Evolutionary conservation across 306 rosid genomes (phyloP).

Genomic region (Morella rubra): DNA sequence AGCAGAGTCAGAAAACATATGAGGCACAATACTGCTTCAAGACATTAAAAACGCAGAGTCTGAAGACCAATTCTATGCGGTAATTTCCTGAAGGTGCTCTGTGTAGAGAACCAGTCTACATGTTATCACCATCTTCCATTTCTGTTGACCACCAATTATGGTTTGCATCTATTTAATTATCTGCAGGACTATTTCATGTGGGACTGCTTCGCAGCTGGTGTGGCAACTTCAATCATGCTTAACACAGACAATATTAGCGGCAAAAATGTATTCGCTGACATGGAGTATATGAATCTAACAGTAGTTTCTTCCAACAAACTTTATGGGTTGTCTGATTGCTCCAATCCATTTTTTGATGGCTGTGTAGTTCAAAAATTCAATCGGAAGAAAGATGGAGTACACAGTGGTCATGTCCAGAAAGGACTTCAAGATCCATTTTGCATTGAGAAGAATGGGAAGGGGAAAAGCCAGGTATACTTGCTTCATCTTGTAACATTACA

Average conservation of each 20-base stretch:
- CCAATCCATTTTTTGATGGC: constrained; percentile 76
- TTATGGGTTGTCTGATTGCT: constrained; percentile 72
- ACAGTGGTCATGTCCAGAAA: constrained; percentile 79
- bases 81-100: constrained; percentile 31
- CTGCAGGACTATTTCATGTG: constrained; percentile 87
- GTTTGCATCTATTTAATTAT: background rate
- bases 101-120: background rate
- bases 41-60: constrained; percentile 83
- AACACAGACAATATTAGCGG: constrained; percentile 46
- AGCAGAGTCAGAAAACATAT: constrained; percentile 53
- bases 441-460: constrained; percentile 61
- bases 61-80: constrained; percentile 59
- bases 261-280: constrained; percentile 79
- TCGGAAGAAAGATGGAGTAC: constrained; percentile 66
- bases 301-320: constrained; percentile 85
- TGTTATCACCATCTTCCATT: too few species aligned
- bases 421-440: constrained; percentile 83
- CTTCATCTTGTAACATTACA: background rate
- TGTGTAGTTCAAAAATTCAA: constrained; percentile 56
- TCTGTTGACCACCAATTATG: background rate
- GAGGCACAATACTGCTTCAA: constrained; percentile 82
- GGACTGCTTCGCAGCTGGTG: constrained; percentile 82
- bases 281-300: constrained; percentile 85
- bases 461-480: constrained; percentile 70
- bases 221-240: constrained; percentile 79